Evolutionary conservation across 2,329 filamentous ascomycete genomes (phyloP).

Genomic region (Emericellopsis atlantica): DNA sequence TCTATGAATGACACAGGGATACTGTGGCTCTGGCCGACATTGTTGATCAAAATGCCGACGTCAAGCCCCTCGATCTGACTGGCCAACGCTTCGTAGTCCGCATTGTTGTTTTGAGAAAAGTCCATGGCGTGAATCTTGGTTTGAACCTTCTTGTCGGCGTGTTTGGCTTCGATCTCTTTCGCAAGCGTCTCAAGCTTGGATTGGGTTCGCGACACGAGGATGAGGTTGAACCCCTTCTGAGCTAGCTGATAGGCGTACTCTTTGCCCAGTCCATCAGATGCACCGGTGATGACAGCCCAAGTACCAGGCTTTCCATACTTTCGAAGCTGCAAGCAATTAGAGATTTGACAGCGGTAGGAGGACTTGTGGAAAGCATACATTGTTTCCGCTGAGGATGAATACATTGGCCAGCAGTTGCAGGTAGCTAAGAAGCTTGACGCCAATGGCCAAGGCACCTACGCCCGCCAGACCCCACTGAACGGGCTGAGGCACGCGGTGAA

Average conservation of each 20-base stretch:
- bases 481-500: slow-evolving; percentile 26
- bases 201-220: slow-evolving; percentile 90
- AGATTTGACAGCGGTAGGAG: neutral
- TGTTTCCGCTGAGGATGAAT: slow-evolving; percentile 54
- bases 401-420: slow-evolving; percentile 50
- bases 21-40: slow-evolving; percentile 86
- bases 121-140: slow-evolving; percentile 84
- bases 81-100: slow-evolving; percentile 66
- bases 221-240: slow-evolving; percentile 81
- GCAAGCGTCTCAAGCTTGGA: slow-evolving; percentile 76
- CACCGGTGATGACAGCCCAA: slow-evolving; percentile 91
- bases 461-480: slow-evolving; percentile 34
- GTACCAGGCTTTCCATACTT: slow-evolving; percentile 85
- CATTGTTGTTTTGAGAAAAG: slow-evolving; percentile 66
- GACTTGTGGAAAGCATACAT: slow-evolving; percentile 31
- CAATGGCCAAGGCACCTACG: slow-evolving; percentile 47
- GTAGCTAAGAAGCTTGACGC: slow-evolving; percentile 43
- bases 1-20: slow-evolving; percentile 84
- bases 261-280: slow-evolving; percentile 92
- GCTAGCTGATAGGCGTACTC: slow-evolving; percentile 90
- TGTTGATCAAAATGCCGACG: slow-evolving; percentile 84
- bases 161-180: slow-evolving; percentile 59
- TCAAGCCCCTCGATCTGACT: slow-evolving; percentile 61
- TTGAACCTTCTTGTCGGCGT: slow-evolving; percentile 46
- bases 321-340: slow-evolving; percentile 47